Conservation (phyloP, 805 yeast genomes). For the Candida vaughaniae region DNA sequence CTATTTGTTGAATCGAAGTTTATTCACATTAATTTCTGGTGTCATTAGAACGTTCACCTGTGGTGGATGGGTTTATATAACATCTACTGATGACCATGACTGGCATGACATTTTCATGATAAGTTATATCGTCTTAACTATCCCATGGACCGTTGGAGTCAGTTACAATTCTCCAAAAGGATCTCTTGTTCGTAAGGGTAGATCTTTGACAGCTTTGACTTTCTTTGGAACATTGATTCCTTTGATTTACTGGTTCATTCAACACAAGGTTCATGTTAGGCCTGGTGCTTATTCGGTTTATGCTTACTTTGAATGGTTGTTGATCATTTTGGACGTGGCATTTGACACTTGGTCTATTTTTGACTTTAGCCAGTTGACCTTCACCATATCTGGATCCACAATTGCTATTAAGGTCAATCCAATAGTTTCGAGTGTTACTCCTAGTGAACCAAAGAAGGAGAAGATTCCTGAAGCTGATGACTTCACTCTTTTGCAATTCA, state of each 20-base stretch:
- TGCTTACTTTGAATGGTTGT: slow-evolving; percentile 93
- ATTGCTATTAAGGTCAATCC: slow-evolving; percentile 18
- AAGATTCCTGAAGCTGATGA: slow-evolving; percentile 19
- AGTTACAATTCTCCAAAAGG: slow-evolving; percentile 48
- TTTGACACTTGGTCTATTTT: slow-evolving; percentile 78
- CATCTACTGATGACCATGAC: slow-evolving; percentile 96
- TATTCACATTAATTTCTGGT: slow-evolving; percentile 54
- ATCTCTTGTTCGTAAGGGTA: slow-evolving; percentile 48
- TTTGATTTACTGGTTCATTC: slow-evolving; percentile 82
- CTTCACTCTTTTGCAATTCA: slow-evolving; percentile 35
- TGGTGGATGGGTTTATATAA: slow-evolving; percentile 98
- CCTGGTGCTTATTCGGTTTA: slow-evolving; percentile 96
- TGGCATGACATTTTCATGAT: slow-evolving; percentile 96
- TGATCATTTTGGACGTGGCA: slow-evolving; percentile 77
- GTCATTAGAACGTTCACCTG: slow-evolving; percentile 87
- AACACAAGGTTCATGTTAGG: slow-evolving; percentile 82
- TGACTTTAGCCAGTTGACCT: slow-evolving; percentile 66
- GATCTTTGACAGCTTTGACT: slow-evolving; percentile 50
- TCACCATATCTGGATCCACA: slow-evolving; percentile 37
- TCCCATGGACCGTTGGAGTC: slow-evolving; percentile 83
- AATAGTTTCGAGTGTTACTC: neutral
- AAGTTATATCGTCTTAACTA: slow-evolving; percentile 77
- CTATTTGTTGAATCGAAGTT: slow-evolving; percentile 37
- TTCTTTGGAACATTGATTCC: slow-evolving; percentile 81
- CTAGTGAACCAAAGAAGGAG: neutral